Evolutionary conservation across 805 yeast genomes (phyloP).

Genomic region (Kurtzmaniella fragi): DNA sequence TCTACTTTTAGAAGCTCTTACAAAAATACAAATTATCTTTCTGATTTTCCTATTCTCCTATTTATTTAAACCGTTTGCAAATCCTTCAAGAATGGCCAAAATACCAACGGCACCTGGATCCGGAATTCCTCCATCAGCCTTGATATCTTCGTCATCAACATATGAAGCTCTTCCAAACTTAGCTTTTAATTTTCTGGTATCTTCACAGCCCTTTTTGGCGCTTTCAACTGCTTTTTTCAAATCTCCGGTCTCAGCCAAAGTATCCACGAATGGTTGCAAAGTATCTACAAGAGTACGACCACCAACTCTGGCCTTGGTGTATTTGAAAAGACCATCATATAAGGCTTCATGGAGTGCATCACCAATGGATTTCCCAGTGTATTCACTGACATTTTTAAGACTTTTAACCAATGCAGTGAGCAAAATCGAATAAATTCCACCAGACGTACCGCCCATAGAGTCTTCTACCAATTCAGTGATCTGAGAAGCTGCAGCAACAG

Average conservation of each 20-base stretch:
- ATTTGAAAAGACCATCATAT: conserved; percentile 65
- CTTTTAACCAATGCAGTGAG: conserved; percentile 67
- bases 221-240: conserved; percentile 59
- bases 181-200: conserved; percentile 71
- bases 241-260: conserved; percentile 47
- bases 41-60: no score
- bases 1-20: no score
- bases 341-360: conserved; percentile 55
- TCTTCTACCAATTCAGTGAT: conserved; percentile 81
- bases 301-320: conserved; percentile 85
- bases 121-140: conserved; percentile 68
- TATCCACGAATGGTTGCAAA: conserved; percentile 76
- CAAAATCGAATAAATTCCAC: conserved; percentile 85
- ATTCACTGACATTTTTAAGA: conserved; percentile 19
- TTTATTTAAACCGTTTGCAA: conserved; percentile 9
- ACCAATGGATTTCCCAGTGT: conserved; percentile 32
- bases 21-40: no score
- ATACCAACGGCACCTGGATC: conserved; percentile 96
- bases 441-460: conserved; percentile 97
- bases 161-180: conserved; percentile 93
- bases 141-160: conserved; percentile 60
- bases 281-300: conserved; percentile 89
- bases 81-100: conserved; percentile 52
- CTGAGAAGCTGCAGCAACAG: conserved; percentile 56
- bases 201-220: conserved; percentile 70